These are phyloP conservation scores for Fraxinus excelsior DNA, from an alignment of 257 asterid species.

Conservation along the genomic window DNA sequence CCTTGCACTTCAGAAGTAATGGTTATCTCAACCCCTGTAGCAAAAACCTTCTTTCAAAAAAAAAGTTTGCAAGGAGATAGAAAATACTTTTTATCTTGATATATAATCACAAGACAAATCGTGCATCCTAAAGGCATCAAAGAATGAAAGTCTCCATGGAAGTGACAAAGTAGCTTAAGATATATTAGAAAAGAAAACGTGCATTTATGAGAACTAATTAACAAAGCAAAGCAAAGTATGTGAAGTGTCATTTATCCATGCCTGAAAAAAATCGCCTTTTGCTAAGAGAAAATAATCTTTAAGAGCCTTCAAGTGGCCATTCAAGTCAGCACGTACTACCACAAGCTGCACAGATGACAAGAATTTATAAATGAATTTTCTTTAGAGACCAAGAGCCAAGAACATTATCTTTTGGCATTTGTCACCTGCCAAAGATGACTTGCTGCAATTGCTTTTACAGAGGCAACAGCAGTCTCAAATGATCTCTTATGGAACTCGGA, in stretches of 20 bases:
- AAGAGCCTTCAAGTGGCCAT: conserved; percentile 97
- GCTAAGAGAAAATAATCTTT: conserved; percentile 97
- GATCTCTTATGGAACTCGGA: conserved; percentile 95
- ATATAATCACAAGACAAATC: background rate
- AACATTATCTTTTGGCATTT: conserved; percentile 24
- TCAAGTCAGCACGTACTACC: conserved; percentile 97
- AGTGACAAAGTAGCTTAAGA: conserved; percentile 2
- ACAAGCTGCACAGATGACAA: conserved; percentile 72
- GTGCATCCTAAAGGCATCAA: background rate
- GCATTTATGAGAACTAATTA: background rate
- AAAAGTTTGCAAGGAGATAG: conserved; percentile 20
- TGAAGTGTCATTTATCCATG: conserved; percentile 23
- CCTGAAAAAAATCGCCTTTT: conserved; percentile 99
- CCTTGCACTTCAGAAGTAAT: conserved; percentile 8
- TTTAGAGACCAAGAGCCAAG: conserved; percentile 20
- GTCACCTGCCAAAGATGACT: conserved; percentile 98
- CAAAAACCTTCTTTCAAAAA: conserved; percentile 11
- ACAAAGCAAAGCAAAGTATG: background rate
- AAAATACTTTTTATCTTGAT: conserved; percentile 16
- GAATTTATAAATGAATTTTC: conserved; percentile 23
- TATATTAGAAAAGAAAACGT: conserved; percentile 13
- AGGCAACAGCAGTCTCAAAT: conserved; percentile 76
- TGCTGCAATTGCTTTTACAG: conserved; percentile 92
- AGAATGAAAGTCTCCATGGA: conserved; percentile 3
- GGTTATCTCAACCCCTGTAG: conserved; percentile 9